Evolutionary conservation across 805 yeast species (phyloP).

Genomic region (Wickerhamomyces bovis): DNA sequence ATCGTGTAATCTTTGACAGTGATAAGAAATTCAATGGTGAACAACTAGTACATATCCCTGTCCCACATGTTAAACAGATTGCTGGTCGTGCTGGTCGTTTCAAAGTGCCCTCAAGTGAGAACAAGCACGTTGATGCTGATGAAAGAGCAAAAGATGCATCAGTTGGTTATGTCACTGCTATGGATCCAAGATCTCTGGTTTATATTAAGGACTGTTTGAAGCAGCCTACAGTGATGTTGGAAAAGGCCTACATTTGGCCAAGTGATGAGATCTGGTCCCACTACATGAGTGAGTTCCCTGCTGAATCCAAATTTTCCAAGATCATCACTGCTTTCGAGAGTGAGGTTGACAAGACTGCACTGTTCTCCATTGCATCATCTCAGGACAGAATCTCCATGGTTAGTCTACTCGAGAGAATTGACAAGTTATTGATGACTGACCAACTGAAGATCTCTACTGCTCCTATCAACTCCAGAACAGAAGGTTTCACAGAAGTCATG

Average conservation of each 20-base stretch:
- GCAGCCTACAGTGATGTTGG: constrained; percentile 44
- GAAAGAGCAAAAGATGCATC: constrained; percentile 18
- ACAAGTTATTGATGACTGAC: constrained; percentile 46
- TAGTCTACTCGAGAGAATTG: constrained; percentile 35
- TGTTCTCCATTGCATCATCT: constrained; percentile 34
- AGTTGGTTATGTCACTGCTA: constrained; percentile 51
- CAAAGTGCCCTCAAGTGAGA: constrained; percentile 28
- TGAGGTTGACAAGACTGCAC: constrained; percentile 27
- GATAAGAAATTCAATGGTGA: constrained; percentile 67
- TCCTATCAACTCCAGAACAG: constrained; percentile 43
- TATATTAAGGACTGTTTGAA: constrained; percentile 43
- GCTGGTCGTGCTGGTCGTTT: constrained; percentile 96
- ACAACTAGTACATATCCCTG: constrained; percentile 38
- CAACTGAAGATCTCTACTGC: constrained; percentile 54
- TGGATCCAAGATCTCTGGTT: constrained; percentile 36
- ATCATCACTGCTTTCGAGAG: constrained; percentile 42
- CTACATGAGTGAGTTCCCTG: constrained; percentile 56
- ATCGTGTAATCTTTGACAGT: constrained; percentile 70
- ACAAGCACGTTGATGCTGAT: background rate
- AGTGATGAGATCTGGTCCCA: constrained; percentile 63
- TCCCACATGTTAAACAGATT: constrained; percentile 79
- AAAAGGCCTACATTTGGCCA: constrained; percentile 75
- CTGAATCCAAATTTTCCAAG: constrained; percentile 37
- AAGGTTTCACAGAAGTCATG: constrained; percentile 43
- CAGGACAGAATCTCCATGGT: constrained; percentile 32